phyloP scores from a whole-genome alignment of 257 asterid species.

The Apocynum venetum region DNA sequence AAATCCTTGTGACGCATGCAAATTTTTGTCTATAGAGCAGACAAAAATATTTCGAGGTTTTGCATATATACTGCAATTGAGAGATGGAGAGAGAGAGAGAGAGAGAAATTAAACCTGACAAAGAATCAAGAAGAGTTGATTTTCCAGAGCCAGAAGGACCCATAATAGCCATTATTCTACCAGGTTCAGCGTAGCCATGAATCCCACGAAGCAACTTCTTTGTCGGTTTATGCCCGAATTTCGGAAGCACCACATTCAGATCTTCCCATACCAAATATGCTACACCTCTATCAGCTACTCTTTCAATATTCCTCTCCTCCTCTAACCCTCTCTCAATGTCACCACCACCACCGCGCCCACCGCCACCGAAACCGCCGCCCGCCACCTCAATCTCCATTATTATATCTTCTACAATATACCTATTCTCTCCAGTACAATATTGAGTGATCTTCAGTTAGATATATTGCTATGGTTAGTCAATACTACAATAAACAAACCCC shows the following conservation, averaged over 20 bases:
- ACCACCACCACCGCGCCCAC: neutral
- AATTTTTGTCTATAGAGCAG: neutral
- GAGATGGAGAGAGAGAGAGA: neutral
- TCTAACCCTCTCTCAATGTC: slow-evolving; percentile 12
- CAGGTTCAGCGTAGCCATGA: slow-evolving; percentile 82
- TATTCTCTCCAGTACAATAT: neutral
- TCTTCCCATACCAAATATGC: slow-evolving; percentile 87
- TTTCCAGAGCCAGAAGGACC: slow-evolving; percentile 99
- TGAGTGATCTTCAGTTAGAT: neutral
- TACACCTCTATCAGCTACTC: slow-evolving; percentile 35
- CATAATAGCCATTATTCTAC: slow-evolving; percentile 95
- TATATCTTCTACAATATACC: neutral
- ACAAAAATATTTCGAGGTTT: neutral
- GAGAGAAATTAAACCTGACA: slow-evolving; percentile 52
- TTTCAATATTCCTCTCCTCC: neutral
- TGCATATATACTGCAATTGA: neutral
- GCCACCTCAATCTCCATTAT: slow-evolving; percentile 24
- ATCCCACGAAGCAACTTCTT: slow-evolving; percentile 70
- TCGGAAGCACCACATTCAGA: slow-evolving; percentile 68
- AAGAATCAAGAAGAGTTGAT: slow-evolving; percentile 93
- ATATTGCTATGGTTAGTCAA: neutral
- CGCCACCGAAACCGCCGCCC: neutral
- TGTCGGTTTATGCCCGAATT: slow-evolving; percentile 67
- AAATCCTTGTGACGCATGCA: neutral
- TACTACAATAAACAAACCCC: too few relatives aligned